Evolutionary conservation across 2,329 filamentous ascomycete genomes (phyloP).

Genomic region (Capronia epimyces): DNA sequence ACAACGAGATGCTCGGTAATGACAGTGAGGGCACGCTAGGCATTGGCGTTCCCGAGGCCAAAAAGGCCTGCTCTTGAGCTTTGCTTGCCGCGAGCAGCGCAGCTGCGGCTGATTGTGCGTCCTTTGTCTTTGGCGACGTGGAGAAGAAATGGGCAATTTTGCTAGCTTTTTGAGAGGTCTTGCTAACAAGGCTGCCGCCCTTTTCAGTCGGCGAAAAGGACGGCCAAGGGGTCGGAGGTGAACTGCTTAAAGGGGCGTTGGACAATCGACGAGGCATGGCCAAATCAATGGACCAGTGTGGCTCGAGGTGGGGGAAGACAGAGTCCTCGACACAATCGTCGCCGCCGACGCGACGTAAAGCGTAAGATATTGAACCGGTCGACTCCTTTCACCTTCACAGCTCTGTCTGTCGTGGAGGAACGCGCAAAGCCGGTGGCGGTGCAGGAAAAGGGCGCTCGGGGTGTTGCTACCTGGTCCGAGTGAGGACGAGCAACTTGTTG

Average conservation of each 20-base stretch:
- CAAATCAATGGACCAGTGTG: slow-evolving; percentile 5
- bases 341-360: slow-evolving; percentile 3
- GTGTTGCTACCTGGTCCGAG: neutral
- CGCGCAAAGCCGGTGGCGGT: slow-evolving; percentile 18
- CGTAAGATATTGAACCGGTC: neutral
- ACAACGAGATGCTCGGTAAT: slow-evolving; percentile 85
- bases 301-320: slow-evolving; percentile 3
- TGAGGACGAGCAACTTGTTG: neutral
- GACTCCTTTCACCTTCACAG: neutral
- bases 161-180: slow-evolving; percentile 59
- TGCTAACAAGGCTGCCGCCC: slow-evolving; percentile 45
- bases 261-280: slow-evolving; percentile 60
- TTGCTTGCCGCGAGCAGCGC: slow-evolving; percentile 63
- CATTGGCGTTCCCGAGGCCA: slow-evolving; percentile 56
- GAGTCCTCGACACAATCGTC: neutral
- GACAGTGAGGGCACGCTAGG: slow-evolving; percentile 69
- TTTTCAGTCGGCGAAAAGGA: slow-evolving; percentile 49
- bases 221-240: slow-evolving; percentile 45
- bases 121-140: slow-evolving; percentile 68
- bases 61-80: slow-evolving; percentile 53
- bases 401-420: neutral
- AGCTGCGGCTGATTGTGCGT: slow-evolving; percentile 47
- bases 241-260: slow-evolving; percentile 53
- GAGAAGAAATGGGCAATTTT: slow-evolving; percentile 80
- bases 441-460: neutral